phyloP scores from a whole-genome alignment of 2,329 filamentous ascomycete genomes.

The Microsporum audouinii region DNA sequence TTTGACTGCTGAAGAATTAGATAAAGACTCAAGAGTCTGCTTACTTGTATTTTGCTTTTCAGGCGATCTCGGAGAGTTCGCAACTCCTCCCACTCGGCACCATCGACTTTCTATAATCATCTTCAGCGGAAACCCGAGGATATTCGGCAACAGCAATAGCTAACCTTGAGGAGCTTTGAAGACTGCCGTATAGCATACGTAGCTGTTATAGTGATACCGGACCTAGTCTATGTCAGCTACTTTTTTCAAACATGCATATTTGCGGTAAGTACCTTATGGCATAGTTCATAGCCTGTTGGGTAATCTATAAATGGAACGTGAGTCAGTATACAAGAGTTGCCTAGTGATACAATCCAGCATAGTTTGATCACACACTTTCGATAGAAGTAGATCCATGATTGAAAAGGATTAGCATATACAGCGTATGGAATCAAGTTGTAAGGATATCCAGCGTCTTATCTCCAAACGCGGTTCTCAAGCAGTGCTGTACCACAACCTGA shows the following conservation, averaged over 20 bases:
- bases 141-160: not conserved
- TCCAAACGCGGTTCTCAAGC: not conserved
- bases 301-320: slow-evolving; percentile 37
- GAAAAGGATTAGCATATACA: not conserved
- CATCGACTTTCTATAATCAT: slow-evolving; percentile 49
- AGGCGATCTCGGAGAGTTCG: slow-evolving; percentile 59
- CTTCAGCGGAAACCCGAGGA: not conserved
- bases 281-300: slow-evolving; percentile 79
- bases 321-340: not conserved
- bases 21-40: slow-evolving; percentile 14
- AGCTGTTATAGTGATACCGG: slow-evolving; percentile 74
- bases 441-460: not conserved
- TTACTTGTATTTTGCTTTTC: slow-evolving; percentile 71
- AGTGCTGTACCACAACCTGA: too few species aligned
- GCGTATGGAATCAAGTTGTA: not conserved
- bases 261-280: slow-evolving; percentile 51
- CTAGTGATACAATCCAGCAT: not conserved
- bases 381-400: slow-evolving; percentile 59
- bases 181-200: slow-evolving; percentile 76
- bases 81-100: slow-evolving; percentile 61
- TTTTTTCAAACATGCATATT: not conserved
- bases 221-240: slow-evolving; percentile 31
- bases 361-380: slow-evolving; percentile 38
- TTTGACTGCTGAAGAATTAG: not conserved
- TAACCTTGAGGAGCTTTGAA: slow-evolving; percentile 60